These are phyloP conservation scores for Magnusiomyces fungicola DNA, from an alignment of 1,139 yeast species.

Conservation along the genomic window DNA sequence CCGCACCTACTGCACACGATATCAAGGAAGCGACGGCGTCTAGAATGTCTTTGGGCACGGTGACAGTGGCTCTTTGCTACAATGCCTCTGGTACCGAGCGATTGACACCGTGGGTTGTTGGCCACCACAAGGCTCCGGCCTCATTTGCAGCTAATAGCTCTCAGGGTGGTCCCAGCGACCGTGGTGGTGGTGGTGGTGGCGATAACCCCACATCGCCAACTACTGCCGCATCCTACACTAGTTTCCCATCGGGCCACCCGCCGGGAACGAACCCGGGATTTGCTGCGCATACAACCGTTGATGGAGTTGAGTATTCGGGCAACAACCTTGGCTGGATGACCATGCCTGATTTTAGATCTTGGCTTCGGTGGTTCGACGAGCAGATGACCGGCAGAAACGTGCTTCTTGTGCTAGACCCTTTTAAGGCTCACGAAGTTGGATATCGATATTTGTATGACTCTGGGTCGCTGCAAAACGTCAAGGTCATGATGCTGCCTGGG, in stretches of 20 bases:
- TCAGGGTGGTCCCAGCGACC: background rate
- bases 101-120: conserved; percentile 15
- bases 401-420: conserved; percentile 12
- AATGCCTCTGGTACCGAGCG: conserved; percentile 14
- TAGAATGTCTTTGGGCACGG: background rate
- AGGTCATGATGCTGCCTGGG: conserved; percentile 11
- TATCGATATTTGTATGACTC: conserved; percentile 2
- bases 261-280: background rate
- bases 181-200: background rate
- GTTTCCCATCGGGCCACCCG: background rate
- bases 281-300: background rate
- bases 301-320: conserved; percentile 10
- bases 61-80: conserved; percentile 13
- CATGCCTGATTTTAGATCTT: conserved; percentile 11
- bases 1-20: background rate
- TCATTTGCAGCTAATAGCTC: conserved; percentile 11
- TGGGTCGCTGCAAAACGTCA: conserved; percentile 7
- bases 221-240: background rate
- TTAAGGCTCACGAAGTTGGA: conserved; percentile 14
- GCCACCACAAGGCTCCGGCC: conserved; percentile 10
- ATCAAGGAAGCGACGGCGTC: background rate
- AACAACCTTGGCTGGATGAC: conserved; percentile 15
- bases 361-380: conserved; percentile 15
- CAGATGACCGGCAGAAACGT: conserved; percentile 11
- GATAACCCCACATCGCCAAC: background rate